These are phyloP conservation scores for Fusarium marasasianum DNA, from an alignment of 2,329 filamentous ascomycete species.

Conservation along the genomic window DNA sequence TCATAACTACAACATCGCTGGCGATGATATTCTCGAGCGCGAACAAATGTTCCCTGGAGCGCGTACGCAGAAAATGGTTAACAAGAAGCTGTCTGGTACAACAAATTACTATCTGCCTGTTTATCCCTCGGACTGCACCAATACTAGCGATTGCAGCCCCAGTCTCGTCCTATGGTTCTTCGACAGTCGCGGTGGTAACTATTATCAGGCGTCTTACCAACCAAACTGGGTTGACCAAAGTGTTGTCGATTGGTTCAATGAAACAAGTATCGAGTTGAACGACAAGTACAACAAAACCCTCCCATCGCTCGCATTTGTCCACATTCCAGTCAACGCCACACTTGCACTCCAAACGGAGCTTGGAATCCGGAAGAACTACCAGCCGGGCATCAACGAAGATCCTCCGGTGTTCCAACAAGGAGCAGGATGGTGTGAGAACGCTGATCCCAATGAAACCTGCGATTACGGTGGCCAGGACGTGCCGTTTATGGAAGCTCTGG, in stretches of 20 bases:
- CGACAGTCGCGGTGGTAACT: constrained; percentile 68
- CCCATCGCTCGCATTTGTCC: constrained; percentile 59
- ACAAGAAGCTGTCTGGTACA: constrained; percentile 48
- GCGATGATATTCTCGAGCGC: constrained; percentile 53
- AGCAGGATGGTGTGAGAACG: constrained; percentile 56
- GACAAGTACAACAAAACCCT: constrained; percentile 47
- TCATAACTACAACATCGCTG: constrained; percentile 65
- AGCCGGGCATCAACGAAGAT: constrained; percentile 60
- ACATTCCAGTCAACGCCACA: constrained; percentile 58
- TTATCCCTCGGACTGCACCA: constrained; percentile 49
- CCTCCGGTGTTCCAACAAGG: constrained; percentile 53
- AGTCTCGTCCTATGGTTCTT: constrained; percentile 75
- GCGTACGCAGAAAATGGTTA: constrained; percentile 54
- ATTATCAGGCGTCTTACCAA: constrained; percentile 52
- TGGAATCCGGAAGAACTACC: constrained; percentile 48
- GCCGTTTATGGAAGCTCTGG: constrained; percentile 70
- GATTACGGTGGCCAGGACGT: constrained; percentile 61
- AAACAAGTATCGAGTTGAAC: constrained; percentile 39
- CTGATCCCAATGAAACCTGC: constrained; percentile 48
- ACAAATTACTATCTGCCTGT: constrained; percentile 61
- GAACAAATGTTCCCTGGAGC: constrained; percentile 52
- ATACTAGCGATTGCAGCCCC: constrained; percentile 46
- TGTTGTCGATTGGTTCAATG: constrained; percentile 57
- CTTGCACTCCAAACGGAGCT: constrained; percentile 49
- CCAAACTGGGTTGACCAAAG: constrained; percentile 56